These are phyloP conservation scores for Lactarius akahatsu DNA, from an alignment of 768 basidiomycete genomes.

Conservation along the genomic window DNA sequence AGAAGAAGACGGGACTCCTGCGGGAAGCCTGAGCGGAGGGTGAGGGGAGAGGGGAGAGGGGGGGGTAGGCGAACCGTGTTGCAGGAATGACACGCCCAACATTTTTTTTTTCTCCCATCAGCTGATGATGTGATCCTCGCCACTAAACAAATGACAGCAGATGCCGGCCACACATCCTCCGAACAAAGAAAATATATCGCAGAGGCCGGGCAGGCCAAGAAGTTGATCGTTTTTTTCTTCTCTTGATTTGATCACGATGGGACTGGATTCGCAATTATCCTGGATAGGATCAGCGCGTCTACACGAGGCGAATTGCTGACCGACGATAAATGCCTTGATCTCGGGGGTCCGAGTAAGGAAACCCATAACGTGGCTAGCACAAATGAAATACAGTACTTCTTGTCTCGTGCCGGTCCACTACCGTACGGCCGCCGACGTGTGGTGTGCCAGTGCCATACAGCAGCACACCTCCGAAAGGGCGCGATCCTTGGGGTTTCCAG, in stretches of 20 bases:
- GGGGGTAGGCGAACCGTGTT: neutral
- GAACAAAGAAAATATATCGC: conserved; percentile 1
- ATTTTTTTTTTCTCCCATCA: neutral
- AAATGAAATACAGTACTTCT: neutral
- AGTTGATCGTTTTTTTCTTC: conserved; percentile 8
- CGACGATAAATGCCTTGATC: conserved; percentile 20
- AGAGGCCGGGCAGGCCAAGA: neutral
- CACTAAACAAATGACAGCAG: neutral
- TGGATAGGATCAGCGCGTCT: conserved; percentile 19
- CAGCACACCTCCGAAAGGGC: neutral
- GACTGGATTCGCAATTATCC: conserved; percentile 23
- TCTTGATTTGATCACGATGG: conserved; percentile 16
- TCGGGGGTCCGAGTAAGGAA: conserved; percentile 5
- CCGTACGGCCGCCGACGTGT: conserved; percentile 5
- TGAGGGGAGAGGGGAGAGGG: neutral
- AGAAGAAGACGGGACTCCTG: neutral
- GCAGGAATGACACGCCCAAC: neutral
- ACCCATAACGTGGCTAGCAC: neutral
- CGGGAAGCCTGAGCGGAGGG: neutral
- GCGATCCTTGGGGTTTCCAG: neutral
- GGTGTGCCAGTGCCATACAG: neutral
- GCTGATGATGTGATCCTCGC: conserved; percentile 1
- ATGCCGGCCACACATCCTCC: conserved; percentile 7
- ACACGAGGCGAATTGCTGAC: conserved; percentile 15
- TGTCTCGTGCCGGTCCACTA: neutral